phyloP scores from a whole-genome alignment of 805 yeast species.

The Myxozyma sirexii region DNA sequence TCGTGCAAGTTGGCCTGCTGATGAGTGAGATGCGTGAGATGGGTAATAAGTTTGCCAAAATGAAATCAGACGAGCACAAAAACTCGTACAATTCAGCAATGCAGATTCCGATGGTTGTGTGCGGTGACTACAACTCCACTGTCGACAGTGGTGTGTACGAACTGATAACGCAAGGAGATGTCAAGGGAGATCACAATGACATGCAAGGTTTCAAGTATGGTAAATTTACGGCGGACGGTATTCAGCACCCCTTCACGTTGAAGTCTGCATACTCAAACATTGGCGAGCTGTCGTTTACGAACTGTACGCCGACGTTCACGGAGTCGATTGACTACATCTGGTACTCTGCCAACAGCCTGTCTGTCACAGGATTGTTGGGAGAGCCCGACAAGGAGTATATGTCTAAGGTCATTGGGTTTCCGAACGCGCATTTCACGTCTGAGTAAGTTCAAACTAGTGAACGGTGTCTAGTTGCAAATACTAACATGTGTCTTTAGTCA shows the following conservation, averaged over 20 bases:
- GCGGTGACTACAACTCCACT: constrained; percentile 96
- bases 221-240: constrained; percentile 84
- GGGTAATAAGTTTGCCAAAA: constrained; percentile 51
- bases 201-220: constrained; percentile 89
- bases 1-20: constrained; percentile 90
- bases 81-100: constrained; percentile 49
- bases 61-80: constrained; percentile 22
- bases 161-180: constrained; percentile 75
- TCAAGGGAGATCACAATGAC: constrained; percentile 72
- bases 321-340: constrained; percentile 94
- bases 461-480: not conserved
- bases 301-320: constrained; percentile 89
- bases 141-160: constrained; percentile 89
- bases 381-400: constrained; percentile 78
- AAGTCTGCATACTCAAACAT: constrained; percentile 82
- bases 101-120: constrained; percentile 74
- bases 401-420: constrained; percentile 82
- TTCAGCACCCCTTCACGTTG: constrained; percentile 75
- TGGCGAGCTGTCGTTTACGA: constrained; percentile 92
- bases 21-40: constrained; percentile 81
- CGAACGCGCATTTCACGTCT: constrained; percentile 82
- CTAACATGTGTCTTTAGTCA: constrained; percentile 17
- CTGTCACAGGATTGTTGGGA: constrained; percentile 85
- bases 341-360: constrained; percentile 81
- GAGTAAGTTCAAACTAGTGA: constrained; percentile 22